These are phyloP conservation scores for Arthrobotrys musiformis DNA, from an alignment of 2,329 filamentous ascomycete species.

Conservation along the genomic window DNA sequence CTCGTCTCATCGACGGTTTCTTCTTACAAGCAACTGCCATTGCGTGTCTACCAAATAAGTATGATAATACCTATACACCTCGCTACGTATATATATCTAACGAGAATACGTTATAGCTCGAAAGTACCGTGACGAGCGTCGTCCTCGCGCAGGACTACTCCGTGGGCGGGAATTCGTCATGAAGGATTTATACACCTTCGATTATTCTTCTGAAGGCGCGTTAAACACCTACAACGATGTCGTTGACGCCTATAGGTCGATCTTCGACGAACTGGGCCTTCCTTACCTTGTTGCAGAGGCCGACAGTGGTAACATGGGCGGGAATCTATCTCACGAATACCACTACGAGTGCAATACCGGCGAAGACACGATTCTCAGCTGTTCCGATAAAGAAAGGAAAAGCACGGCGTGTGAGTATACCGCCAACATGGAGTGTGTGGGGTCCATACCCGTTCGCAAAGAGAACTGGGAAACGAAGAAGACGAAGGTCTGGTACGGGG, in stretches of 20 bases:
- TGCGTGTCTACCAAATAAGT: conserved; percentile 92
- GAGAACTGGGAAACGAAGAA: conserved; percentile 44
- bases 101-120: conserved; percentile 66
- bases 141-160: conserved; percentile 87
- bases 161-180: conserved; percentile 92
- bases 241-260: conserved; percentile 75
- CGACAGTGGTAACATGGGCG: conserved; percentile 96
- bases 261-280: conserved; percentile 85
- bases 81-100: not conserved
- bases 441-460: conserved; percentile 24
- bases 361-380: conserved; percentile 85
- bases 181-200: conserved; percentile 99
- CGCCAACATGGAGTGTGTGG: conserved; percentile 86
- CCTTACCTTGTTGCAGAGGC: conserved; percentile 84
- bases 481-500: conserved; percentile 69
- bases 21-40: conserved; percentile 85
- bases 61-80: conserved; percentile 61
- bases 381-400: conserved; percentile 63
- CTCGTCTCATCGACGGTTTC: conserved; percentile 78
- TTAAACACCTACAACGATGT: conserved; percentile 83
- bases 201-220: conserved; percentile 74
- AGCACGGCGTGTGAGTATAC: conserved; percentile 73
- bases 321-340: conserved; percentile 92
- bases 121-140: conserved; percentile 92
- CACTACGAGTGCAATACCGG: conserved; percentile 82